Conservation (phyloP, 2,329 filamentous ascomycete genomes). For the Pseudogymnoascus verrucosus region DNA sequence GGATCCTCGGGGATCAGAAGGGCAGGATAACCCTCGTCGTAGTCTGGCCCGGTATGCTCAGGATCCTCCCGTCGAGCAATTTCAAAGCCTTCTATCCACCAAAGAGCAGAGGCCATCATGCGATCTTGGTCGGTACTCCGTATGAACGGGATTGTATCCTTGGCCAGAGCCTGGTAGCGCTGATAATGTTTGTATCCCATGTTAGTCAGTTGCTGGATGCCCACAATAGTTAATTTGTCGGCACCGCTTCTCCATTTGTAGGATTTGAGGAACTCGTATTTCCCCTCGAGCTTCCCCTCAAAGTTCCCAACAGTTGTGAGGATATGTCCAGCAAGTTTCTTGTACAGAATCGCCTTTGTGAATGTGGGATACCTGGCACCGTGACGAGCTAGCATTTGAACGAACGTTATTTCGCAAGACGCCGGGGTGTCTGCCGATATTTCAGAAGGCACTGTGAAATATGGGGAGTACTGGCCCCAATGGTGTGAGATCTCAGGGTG, state of each 20-base stretch:
- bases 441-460: constrained; percentile 64
- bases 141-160: constrained; percentile 55
- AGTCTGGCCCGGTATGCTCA: constrained; percentile 29
- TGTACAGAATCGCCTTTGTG: constrained; percentile 58
- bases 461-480: constrained; percentile 88
- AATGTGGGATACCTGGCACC: constrained; percentile 74
- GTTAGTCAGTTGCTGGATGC: constrained; percentile 61
- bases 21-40: constrained; percentile 44
- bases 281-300: constrained; percentile 47
- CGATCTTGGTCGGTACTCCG: constrained; percentile 62
- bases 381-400: constrained; percentile 73
- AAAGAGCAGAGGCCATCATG: constrained; percentile 65
- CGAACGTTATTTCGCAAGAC: constrained; percentile 71
- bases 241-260: constrained; percentile 65
- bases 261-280: constrained; percentile 61
- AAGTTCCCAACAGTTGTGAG: constrained; percentile 40
- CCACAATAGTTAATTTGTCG: constrained; percentile 61
- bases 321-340: constrained; percentile 55
- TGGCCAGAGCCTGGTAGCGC: constrained; percentile 59
- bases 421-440: constrained; percentile 49
- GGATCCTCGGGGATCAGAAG: constrained; percentile 61
- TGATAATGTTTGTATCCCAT: constrained; percentile 70
- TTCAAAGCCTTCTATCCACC: constrained; percentile 71
- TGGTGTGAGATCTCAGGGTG: constrained; percentile 25
- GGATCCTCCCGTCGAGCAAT: constrained; percentile 33